phyloP scores from a whole-genome alignment of 2,329 filamentous ascomycete genomes.

The Onygenales sp. region DNA sequence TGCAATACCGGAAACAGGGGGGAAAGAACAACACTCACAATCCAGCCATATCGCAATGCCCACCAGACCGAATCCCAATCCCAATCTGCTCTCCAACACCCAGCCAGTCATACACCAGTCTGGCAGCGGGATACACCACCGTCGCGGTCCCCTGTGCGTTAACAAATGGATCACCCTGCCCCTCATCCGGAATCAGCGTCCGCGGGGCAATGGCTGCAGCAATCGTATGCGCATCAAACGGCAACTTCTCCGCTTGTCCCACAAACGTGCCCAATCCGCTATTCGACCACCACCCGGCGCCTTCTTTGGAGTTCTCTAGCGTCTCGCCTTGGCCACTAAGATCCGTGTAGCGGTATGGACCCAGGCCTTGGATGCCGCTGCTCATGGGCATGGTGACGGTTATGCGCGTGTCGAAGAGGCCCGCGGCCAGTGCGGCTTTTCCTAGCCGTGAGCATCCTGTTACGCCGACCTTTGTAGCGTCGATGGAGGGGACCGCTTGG shows the following conservation, averaged over 20 bases:
- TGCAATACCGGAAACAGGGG: conserved; percentile 5
- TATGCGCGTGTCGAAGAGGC: conserved; percentile 26
- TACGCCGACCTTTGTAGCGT: conserved; percentile 23
- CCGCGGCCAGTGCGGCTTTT: conserved; percentile 26
- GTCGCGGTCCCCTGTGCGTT: conserved; percentile 40
- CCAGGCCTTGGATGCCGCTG: conserved; percentile 25
- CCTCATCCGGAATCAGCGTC: conserved; percentile 25
- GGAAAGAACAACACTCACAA: conserved; percentile 27
- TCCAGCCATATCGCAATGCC: conserved; percentile 41
- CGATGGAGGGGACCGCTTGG: conserved; percentile 28
- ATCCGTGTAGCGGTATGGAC: conserved; percentile 29
- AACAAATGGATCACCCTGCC: conserved; percentile 35
- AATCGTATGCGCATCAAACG: conserved; percentile 28
- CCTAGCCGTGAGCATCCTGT: conserved; percentile 28
- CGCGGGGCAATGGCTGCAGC: conserved; percentile 25
- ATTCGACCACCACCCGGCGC: conserved; percentile 26
- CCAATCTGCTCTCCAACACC: conserved; percentile 28
- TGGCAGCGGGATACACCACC: conserved; percentile 24
- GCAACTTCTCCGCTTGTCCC: conserved; percentile 20
- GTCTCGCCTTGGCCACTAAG: conserved; percentile 34
- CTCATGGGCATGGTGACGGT: conserved; percentile 28
- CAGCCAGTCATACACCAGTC: conserved; percentile 24
- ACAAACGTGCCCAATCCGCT: conserved; percentile 25
- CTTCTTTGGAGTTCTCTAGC: conserved; percentile 33
- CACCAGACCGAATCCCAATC: conserved; percentile 39